Conservation (phyloP, 2,329 filamentous ascomycete genomes). For the Dactylellina leptospora region DNA sequence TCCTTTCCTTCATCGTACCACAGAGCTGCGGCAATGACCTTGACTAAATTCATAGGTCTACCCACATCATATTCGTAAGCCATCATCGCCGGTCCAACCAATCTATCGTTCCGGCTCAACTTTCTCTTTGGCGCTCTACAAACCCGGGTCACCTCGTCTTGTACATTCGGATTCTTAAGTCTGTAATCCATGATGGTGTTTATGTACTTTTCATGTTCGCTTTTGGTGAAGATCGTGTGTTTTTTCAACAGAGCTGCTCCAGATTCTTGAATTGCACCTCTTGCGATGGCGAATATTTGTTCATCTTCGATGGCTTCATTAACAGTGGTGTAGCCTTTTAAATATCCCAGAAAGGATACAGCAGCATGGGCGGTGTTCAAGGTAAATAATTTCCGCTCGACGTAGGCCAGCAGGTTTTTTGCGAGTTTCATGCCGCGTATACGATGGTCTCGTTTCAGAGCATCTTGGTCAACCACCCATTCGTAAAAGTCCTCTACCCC, state of each 20-base stretch:
- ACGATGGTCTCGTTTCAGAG: slow-evolving; percentile 78
- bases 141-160: slow-evolving; percentile 87
- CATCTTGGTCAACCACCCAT: slow-evolving; percentile 92
- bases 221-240: slow-evolving; percentile 72
- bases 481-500: slow-evolving; percentile 99
- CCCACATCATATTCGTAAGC: slow-evolving; percentile 77
- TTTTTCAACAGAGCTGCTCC: slow-evolving; percentile 85
- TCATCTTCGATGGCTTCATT: slow-evolving; percentile 86
- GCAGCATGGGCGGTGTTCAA: slow-evolving; percentile 99
- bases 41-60: slow-evolving; percentile 71
- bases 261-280: slow-evolving; percentile 82
- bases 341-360: slow-evolving; percentile 92
- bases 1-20: slow-evolving; percentile 95
- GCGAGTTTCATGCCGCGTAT: slow-evolving; percentile 95
- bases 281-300: slow-evolving; percentile 80
- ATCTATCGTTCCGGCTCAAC: slow-evolving; percentile 91
- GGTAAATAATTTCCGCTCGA: slow-evolving; percentile 99
- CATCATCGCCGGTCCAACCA: slow-evolving; percentile 91
- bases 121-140: slow-evolving; percentile 94
- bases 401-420: slow-evolving; percentile 88
- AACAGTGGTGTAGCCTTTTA: slow-evolving; percentile 84
- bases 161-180: slow-evolving; percentile 60
- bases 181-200: slow-evolving; percentile 80
- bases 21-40: slow-evolving; percentile 88
- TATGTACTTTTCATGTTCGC: slow-evolving; percentile 86